Base-by-base conservation (phyloP, 805 yeast genomes). In the Naumovozyma dairenensis region DNA sequence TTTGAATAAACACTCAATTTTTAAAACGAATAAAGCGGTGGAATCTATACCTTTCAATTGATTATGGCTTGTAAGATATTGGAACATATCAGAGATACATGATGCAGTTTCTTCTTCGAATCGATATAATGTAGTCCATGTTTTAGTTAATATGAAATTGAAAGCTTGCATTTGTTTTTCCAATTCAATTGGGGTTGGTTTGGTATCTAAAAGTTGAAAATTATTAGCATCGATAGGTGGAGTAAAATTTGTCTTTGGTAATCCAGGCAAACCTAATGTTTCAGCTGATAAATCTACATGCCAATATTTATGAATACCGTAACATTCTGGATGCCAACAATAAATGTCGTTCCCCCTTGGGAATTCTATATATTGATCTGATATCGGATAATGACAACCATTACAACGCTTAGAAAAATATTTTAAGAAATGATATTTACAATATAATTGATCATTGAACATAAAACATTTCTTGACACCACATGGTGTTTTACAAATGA, bases 311-410 rank as follows among this genome's bases (percentile, higher is more conserved):
- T 82, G 87, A 31, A 92, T 93, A 86, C 93, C 93, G 54, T 86
- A 92, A 64, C 99, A 92, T 55, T 93, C 97, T 2, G 96, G 97
- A 59, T 92, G 99, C 99, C 99, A 92, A 54, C 85, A 94, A 56
- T 87, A 94, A 38, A 82, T 80, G 45, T 79, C 71, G 16, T 96
- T 96, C 32, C 96, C 95, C 45, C 92, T 70, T 40, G 76, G 83
- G 29, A 89, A 75, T 57, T 89, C 96, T 24, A 89, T 95, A 57
- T 86, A 92, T 53, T 92, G 97, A 53, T 86, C 86, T 24, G 93
- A 72, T 33, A 93, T 92, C 1, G 96, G 83, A 24, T 83, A 78
- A 37, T 77, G 71, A 61, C 99, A 92, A 21, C 97, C 96, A 61
- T 84, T 93, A 61, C 99, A 92, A 36, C 78, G 77, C 21, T 80